Evolutionary conservation across 1,284 basidiomycete species (phyloP), one percentile per base, ranked within the genome.

Genomic region (Inonotus hispidus): DNA sequence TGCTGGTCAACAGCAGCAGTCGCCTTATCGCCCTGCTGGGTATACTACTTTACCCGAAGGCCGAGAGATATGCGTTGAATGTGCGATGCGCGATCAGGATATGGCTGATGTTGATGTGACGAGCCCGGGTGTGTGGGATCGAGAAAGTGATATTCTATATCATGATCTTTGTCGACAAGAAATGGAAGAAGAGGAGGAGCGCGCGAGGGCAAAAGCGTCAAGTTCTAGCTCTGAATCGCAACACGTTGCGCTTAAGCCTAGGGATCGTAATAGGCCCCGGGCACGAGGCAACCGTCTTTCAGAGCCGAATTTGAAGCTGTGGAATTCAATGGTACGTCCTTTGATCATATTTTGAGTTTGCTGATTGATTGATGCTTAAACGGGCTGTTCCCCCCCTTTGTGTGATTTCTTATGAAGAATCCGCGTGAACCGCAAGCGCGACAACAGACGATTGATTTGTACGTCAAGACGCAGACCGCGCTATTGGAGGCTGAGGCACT

Each of bases 51-150:
- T 50, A 14, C 50, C 50, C 14, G 61, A 62, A 10, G 62, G 62
- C n/a, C 88, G 89, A 68, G 95, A 98, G 72, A 79, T 98, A 47
- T 99, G 96, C 69, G 80, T 98, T 53, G 96, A 99, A 75, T 99
- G 96, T 73, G 93, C 97, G 69, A 99, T 99, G 96, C 88, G 96
- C 47, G 96, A 99, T 75, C 88, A 96, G 70, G 96, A 99, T 71
- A 94, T 99, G 90, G 93, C 91, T 38, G 96, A 98, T 73, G 93
- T 99, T 29, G 83, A 90, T 71, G 96, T 98, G 23, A 82, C 87
- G 1, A 87, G 88, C 32, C 84, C 88, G 3, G 93, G 93, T 0
- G 81, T 92, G 14, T 99, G 96, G 96, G 93, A 92, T 0, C 81
- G 97, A 39, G 88, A 89, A 68, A 95, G 92, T 71, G 96, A 99